phyloP scores from a whole-genome alignment of 2,329 filamentous ascomycete species.

The Talaromyces sp. region DNA sequence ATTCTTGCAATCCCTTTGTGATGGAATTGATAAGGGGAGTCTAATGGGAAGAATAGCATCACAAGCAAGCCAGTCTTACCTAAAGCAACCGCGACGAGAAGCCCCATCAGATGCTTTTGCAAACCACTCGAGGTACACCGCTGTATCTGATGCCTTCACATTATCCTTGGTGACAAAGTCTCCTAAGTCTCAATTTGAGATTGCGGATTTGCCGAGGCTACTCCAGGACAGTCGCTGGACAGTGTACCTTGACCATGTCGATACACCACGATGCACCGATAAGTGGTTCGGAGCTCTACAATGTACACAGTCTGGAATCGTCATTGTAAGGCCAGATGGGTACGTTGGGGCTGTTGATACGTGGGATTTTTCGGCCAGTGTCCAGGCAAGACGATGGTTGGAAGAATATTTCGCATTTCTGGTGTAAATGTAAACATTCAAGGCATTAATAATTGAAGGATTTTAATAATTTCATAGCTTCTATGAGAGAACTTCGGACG shows the following conservation, averaged over 20 bases:
- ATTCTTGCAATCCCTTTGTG: not conserved
- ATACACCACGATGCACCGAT: conserved; percentile 56
- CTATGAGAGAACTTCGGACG: not conserved
- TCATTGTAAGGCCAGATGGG: conserved; percentile 7
- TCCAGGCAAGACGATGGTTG: not conserved
- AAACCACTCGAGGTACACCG: conserved; percentile 54
- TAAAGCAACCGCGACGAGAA: not conserved
- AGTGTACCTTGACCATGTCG: conserved; percentile 66
- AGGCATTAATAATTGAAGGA: not conserved
- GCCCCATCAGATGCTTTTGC: not conserved
- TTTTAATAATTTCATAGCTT: not conserved
- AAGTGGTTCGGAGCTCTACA: conserved; percentile 39
- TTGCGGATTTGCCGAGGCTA: conserved; percentile 60
- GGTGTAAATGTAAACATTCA: not conserved
- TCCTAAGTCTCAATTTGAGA: conserved; percentile 61
- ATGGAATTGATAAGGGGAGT: not conserved
- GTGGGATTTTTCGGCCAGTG: not conserved
- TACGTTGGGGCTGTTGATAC: conserved; percentile 5
- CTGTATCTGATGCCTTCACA: conserved; percentile 66
- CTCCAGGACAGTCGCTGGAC: conserved; percentile 67
- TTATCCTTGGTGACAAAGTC: conserved; percentile 66
- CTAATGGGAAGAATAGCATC: not conserved
- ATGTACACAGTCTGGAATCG: not conserved
- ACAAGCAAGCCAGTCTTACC: not conserved
- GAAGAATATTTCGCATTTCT: conserved; percentile 2